phyloP scores from a whole-genome alignment of 257 asterid genomes.

The Solanum ossicruentum region DNA sequence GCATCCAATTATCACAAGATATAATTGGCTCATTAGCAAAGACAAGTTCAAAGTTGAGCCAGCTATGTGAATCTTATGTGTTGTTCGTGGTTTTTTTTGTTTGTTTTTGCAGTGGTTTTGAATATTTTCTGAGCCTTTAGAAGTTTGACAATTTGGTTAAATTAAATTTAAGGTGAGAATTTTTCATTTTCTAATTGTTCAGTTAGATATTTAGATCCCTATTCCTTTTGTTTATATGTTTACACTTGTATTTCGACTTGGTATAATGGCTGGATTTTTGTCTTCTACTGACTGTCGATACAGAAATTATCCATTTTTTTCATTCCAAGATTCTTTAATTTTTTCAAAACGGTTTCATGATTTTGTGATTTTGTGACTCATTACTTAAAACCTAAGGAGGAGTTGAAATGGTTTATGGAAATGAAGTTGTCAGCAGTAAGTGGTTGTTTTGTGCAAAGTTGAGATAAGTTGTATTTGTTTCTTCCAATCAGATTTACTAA shows the following conservation, averaged over 20 bases:
- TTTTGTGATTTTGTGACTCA: neutral
- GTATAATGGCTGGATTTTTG: neutral
- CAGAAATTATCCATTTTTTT: neutral
- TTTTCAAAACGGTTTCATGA: neutral
- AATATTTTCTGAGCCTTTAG: neutral
- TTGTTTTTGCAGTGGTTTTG: neutral
- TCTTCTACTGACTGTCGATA: neutral
- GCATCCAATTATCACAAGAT: neutral
- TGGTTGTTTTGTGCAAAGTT: neutral
- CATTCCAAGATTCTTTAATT: neutral
- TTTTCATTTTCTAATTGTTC: neutral
- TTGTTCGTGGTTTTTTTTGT: neutral
- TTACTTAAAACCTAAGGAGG: neutral
- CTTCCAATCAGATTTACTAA: neutral
- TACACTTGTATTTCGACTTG: neutral
- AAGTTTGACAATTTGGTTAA: neutral
- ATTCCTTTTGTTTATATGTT: neutral
- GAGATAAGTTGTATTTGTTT: neutral
- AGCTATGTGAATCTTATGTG: neutral
- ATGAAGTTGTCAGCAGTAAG: neutral
- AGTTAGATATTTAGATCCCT: neutral
- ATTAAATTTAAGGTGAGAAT: neutral
- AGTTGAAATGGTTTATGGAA: neutral
- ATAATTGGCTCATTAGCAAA: neutral
- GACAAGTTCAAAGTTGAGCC: neutral